A percentile compares a stretch with the other conserved stretches of the same genome.
phyloP scores from a whole-genome alignment of 140 eudicot species.

The Erigeron philadelphicus region DNA sequence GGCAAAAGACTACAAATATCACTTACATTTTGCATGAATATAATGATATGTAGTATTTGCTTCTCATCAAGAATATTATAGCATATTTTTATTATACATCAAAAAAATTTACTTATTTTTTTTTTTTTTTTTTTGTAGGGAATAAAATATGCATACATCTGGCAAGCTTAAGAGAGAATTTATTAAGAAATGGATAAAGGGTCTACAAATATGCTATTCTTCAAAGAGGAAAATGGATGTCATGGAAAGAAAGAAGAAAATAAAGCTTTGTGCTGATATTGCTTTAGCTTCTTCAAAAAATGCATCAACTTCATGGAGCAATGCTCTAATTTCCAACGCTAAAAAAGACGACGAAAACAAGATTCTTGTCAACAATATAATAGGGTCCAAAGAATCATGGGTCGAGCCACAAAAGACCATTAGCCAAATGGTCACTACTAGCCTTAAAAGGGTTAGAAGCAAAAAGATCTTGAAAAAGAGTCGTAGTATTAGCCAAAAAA shows the following conservation, averaged over 20 bases:
- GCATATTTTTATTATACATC: not conserved
- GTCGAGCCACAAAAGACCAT: conserved; percentile 13
- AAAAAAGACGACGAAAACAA: conserved; percentile 32
- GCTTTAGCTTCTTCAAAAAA: conserved; percentile 63
- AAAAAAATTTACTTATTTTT: not conserved
- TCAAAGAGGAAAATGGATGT: conserved; percentile 50
- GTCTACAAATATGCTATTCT: conserved; percentile 49
- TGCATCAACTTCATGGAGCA: conserved; percentile 54
- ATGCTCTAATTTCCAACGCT: conserved; percentile 50
- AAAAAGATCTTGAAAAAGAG: conserved; percentile 51
- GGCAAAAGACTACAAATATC: conserved; percentile 8
- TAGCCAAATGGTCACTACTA: not conserved
- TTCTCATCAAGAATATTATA: not conserved
- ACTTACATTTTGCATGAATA: conserved; percentile 16
- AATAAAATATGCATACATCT: conserved; percentile 37
- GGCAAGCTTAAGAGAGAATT: conserved; percentile 47
- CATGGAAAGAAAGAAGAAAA: conserved; percentile 55
- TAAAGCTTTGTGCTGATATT: conserved; percentile 67
- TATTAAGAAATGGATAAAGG: conserved; percentile 61
- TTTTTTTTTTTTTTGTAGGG: not conserved
- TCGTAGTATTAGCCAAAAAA: conserved; percentile 22
- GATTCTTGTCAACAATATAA: conserved; percentile 30
- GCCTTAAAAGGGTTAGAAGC: conserved; percentile 35
- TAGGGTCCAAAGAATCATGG: conserved; percentile 17
- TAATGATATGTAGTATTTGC: not conserved